Base-by-base conservation (phyloP, 495 filamentous ascomycete genomes). In the Neurospora sp. region DNA sequence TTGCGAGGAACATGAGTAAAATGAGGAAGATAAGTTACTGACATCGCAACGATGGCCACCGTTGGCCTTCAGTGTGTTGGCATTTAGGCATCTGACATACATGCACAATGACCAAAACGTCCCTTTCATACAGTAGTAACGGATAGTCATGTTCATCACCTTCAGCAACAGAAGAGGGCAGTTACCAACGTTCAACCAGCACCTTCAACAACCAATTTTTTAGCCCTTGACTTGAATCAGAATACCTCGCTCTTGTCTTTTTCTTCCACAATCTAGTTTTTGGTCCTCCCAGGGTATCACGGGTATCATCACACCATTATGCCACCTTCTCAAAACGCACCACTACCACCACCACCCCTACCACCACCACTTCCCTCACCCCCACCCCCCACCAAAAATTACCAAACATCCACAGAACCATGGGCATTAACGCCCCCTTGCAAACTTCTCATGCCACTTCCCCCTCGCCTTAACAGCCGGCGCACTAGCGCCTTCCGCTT, bases 361-460 rank as follows among this genome's bases (percentile, higher is more conserved):
- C n/a, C n/a, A n/a, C n/a, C n/a, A n/a, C n/a, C n/a, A n/a, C n/a
- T n/a, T n/a, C 15, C 39, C 39, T 9, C 7, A 19, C 42, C n/a
- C 19, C 42, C 42, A 5, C 38, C 38, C 10, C 10, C 10, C 10
- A 11, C 38, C 38, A 39, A 36, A 36, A 36, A 11, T 11, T 11
- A 10, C 38, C 3, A 13, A 39, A 39, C 38, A 39, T 39, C 38
- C 39, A 39, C 39, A 15, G 4, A 39, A 39, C 39, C 39, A 43
- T 7, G 5, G 82, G 84, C 83, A 85, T 10, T 75, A 84, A 74
- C 82, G 79, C 48, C 79, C 81, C 71, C 82, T 84, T 42, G 88
- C 91, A 83, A 97, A 95, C 76, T 88, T 90, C 79, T 96, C 94
- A 80, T 97, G 94, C 94, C 94, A 97, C 78, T 95, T 96, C 72